phyloP scores from a whole-genome alignment of 768 basidiomycete genomes.

The Leucocoprinus sp. region DNA sequence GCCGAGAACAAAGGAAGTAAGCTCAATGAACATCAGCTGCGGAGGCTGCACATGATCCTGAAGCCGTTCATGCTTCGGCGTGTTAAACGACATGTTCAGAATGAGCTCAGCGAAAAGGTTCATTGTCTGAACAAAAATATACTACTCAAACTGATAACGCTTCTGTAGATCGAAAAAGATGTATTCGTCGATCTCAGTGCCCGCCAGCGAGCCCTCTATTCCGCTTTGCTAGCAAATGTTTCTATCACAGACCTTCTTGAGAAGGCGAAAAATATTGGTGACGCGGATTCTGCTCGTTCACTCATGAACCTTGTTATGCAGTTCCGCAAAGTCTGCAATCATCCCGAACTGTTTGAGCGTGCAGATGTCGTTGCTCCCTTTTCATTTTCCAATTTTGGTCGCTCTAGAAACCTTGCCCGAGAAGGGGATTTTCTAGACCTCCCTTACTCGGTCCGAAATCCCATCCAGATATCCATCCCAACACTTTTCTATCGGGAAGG shows the following conservation, averaged over 20 bases:
- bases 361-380: constrained; percentile 93
- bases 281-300: constrained; percentile 85
- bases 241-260: constrained; percentile 91
- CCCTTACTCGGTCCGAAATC: constrained; percentile 83
- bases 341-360: constrained; percentile 95
- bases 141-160: not conserved
- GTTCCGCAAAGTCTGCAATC: constrained; percentile 98
- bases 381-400: constrained; percentile 78
- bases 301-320: constrained; percentile 99
- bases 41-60: constrained; percentile 95
- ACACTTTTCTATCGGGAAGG: constrained; percentile 71
- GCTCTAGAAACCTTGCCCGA: constrained; percentile 72
- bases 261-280: constrained; percentile 87
- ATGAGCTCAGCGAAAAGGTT: constrained; percentile 98
- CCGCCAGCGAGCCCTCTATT: constrained; percentile 85
- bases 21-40: constrained; percentile 90
- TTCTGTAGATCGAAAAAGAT: constrained; percentile 86
- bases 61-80: constrained; percentile 99
- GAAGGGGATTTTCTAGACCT: constrained; percentile 81
- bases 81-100: constrained; percentile 98
- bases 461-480: constrained; percentile 75
- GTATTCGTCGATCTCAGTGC: constrained; percentile 92
- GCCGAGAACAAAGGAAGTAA: constrained; percentile 85
- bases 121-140: constrained; percentile 5
- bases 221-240: constrained; percentile 83